Conservation (phyloP, 768 basidiomycete species). For the Guyanaporus albipodus region DNA sequence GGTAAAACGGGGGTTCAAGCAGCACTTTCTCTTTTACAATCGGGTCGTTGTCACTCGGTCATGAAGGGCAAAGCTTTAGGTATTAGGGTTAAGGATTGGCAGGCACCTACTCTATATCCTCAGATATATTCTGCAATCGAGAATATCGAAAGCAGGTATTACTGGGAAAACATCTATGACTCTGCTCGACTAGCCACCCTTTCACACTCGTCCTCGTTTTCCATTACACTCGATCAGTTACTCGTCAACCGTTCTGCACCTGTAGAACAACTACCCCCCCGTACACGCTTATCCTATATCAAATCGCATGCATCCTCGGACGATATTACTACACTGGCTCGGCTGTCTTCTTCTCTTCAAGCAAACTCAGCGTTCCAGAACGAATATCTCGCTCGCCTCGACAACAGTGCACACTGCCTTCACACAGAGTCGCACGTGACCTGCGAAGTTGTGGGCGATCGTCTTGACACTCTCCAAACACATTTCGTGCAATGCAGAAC, state of each 20-base stretch:
- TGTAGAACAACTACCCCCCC: background rate
- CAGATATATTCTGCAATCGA: background rate
- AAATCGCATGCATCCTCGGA: background rate
- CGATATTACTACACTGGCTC: background rate
- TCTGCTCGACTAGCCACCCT: background rate
- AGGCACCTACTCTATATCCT: background rate
- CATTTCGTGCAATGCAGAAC: background rate
- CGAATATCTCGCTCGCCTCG: background rate
- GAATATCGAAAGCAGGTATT: background rate
- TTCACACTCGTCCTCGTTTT: no score
- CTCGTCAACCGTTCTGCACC: background rate
- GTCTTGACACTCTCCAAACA: background rate
- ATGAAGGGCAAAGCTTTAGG: constrained; percentile 22
- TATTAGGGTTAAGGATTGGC: background rate
- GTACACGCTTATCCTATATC: background rate
- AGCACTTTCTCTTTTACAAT: constrained; percentile 32
- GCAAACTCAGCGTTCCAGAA: background rate
- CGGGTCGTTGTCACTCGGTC: constrained; percentile 30
- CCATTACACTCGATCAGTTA: no score
- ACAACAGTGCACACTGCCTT: constrained; percentile 10
- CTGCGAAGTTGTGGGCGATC: background rate
- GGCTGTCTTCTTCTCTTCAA: background rate
- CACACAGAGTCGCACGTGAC: background rate
- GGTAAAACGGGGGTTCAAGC: constrained; percentile 39
- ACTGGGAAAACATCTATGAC: background rate